Evolutionary conservation across 2,329 filamentous ascomycete genomes (phyloP).

Genomic region (Camptophora hylomeconis): DNA sequence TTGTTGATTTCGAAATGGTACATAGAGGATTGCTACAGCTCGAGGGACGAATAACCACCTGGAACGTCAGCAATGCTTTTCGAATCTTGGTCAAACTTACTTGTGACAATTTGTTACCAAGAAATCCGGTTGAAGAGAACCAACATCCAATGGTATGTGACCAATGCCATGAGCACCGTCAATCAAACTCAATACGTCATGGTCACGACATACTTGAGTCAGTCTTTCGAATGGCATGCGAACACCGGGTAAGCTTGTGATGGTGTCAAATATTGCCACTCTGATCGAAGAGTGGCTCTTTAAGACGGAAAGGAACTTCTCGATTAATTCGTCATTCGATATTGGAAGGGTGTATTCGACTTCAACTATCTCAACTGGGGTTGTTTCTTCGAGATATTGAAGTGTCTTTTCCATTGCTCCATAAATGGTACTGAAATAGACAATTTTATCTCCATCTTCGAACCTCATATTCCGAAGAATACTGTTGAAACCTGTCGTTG

Average conservation of each 20-base stretch:
- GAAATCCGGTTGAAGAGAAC: conserved; percentile 61
- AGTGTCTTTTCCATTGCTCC: conserved; percentile 62
- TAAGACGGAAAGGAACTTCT: conserved; percentile 46
- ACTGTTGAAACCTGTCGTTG: conserved; percentile 59
- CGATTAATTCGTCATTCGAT: conserved; percentile 51
- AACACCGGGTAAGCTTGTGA: conserved; percentile 65
- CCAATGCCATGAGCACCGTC: conserved; percentile 79
- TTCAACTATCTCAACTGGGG: conserved; percentile 39
- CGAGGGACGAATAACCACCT: conserved; percentile 68
- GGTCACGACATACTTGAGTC: conserved; percentile 46
- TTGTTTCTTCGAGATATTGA: conserved; percentile 57
- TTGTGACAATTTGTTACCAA: conserved; percentile 79
- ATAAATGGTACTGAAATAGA: conserved; percentile 61
- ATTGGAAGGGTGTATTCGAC: conserved; percentile 54
- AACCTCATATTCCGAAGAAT: conserved; percentile 61
- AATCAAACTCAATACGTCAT: conserved; percentile 57
- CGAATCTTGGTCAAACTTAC: conserved; percentile 12
- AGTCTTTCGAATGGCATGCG: conserved; percentile 63
- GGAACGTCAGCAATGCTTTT: conserved; percentile 1
- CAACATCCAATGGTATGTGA: conserved; percentile 58
- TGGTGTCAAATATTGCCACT: conserved; percentile 68
- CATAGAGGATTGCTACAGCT: conserved; percentile 66
- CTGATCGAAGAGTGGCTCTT: conserved; percentile 39
- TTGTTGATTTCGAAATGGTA: conserved; percentile 59
- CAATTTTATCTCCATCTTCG: conserved; percentile 52